These are phyloP conservation scores for Lentinus tigrinus DNA, from an alignment of 768 basidiomycete genomes.

Conservation along the genomic window DNA sequence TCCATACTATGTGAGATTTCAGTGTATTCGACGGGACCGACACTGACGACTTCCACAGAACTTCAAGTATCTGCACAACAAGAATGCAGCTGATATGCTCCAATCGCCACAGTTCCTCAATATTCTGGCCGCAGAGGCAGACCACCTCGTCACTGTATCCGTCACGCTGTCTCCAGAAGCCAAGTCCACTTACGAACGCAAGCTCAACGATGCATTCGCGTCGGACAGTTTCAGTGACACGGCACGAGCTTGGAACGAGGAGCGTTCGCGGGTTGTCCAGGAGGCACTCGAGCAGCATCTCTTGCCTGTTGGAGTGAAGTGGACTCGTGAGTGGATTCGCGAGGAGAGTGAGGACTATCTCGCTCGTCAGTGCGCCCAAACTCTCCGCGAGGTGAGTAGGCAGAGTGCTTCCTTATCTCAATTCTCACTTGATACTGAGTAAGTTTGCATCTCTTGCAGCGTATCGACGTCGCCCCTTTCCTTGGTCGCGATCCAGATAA, in stretches of 20 bases:
- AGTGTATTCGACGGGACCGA: background rate
- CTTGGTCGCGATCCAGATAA: constrained; percentile 45
- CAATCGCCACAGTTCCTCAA: constrained; percentile 81
- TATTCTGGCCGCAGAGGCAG: constrained; percentile 88
- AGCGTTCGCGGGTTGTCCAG: constrained; percentile 75
- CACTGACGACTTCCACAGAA: constrained; percentile 47
- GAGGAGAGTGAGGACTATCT: constrained; percentile 89
- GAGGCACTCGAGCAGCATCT: constrained; percentile 79
- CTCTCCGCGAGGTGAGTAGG: constrained; percentile 66
- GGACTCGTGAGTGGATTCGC: constrained; percentile 84
- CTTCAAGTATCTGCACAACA: constrained; percentile 91
- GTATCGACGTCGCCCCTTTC: constrained; percentile 82
- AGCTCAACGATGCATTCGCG: constrained; percentile 76
- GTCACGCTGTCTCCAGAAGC: constrained; percentile 65
- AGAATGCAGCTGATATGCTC: constrained; percentile 69
- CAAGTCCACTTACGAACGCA: constrained; percentile 67
- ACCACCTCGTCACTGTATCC: constrained; percentile 77
- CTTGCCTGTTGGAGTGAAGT: constrained; percentile 82
- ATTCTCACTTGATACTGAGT: background rate
- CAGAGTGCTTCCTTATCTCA: background rate
- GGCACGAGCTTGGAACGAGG: constrained; percentile 88
- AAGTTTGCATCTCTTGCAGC: constrained; percentile 43
- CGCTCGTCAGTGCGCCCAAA: constrained; percentile 62
- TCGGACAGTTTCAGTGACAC: constrained; percentile 85
- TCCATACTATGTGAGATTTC: constrained; percentile 60